These are phyloP conservation scores for Actinidia polygama DNA, from an alignment of 179 eudicot genomes.

Conservation along the genomic window DNA sequence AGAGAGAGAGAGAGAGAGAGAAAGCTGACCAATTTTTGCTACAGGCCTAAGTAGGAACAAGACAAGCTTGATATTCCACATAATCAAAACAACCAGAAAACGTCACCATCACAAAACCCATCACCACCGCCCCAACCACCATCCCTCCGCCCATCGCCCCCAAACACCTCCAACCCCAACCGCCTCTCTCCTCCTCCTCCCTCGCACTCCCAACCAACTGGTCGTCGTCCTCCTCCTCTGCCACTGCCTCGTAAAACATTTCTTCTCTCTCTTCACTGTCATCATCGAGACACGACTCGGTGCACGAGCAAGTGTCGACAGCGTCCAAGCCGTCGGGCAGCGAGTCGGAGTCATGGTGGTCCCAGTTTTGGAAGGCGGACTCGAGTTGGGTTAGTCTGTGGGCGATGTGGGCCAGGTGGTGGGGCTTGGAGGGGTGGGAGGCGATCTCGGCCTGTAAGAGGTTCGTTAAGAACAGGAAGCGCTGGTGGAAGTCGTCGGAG, in stretches of 20 bases:
- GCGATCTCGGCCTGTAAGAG: constrained; percentile 33
- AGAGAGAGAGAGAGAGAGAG: not conserved
- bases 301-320: constrained; percentile 33
- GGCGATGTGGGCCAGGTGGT: constrained; percentile 31
- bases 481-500: constrained; percentile 21
- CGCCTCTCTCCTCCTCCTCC: not conserved
- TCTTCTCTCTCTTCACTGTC: constrained; percentile 16
- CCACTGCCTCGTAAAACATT: constrained; percentile 6
- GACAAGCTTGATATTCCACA: not conserved
- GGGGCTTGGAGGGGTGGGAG: constrained; percentile 33
- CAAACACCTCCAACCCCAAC: constrained; percentile 19
- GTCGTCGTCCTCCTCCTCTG: not conserved
- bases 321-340: not conserved
- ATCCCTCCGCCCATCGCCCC: constrained; percentile 17
- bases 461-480: constrained; percentile 24
- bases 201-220: not conserved
- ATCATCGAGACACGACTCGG: constrained; percentile 36
- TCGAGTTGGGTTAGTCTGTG: constrained; percentile 20
- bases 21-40: not conserved
- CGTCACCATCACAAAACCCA: constrained; percentile 22
- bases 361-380: constrained; percentile 13
- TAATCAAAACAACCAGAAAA: constrained; percentile 15
- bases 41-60: constrained; percentile 19
- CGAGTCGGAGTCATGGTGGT: not conserved
- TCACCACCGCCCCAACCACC: constrained; percentile 25